These are phyloP conservation scores for Trichophyton equinum DNA, from an alignment of 2,329 filamentous ascomycete species.

Conservation along the genomic window DNA sequence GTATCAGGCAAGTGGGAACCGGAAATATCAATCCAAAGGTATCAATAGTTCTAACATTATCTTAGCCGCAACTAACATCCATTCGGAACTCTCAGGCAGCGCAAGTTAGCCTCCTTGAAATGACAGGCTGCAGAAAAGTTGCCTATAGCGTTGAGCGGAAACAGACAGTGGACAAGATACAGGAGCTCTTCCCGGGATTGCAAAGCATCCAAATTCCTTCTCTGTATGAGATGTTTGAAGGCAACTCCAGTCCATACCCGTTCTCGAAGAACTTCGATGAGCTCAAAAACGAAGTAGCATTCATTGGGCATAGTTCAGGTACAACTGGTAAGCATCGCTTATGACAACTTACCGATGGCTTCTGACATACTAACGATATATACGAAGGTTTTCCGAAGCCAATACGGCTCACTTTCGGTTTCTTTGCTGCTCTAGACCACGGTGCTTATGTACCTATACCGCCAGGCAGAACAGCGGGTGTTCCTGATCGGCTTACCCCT, in stretches of 20 bases:
- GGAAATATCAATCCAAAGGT: not conserved
- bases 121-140: not conserved
- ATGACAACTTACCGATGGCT: not conserved
- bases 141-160: not conserved
- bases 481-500: conserved; percentile 8
- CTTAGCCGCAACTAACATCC: conserved; percentile 22
- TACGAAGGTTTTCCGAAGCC: conserved; percentile 17
- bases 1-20: conserved; percentile 8
- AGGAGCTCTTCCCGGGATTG: not conserved
- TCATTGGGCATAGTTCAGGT: not conserved
- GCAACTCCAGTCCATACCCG: not conserved
- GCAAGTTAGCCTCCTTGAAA: conserved; percentile 6
- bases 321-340: not conserved
- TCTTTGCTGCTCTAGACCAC: conserved; percentile 13
- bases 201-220: not conserved
- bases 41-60: not conserved
- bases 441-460: conserved; percentile 12
- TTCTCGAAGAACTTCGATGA: not conserved
- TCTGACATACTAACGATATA: not conserved
- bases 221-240: not conserved
- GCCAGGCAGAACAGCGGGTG: conserved; percentile 10
- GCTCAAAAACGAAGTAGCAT: not conserved
- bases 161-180: not conserved
- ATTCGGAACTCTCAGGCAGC: conserved; percentile 12
- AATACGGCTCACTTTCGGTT: conserved; percentile 19